Evolutionary conservation across 352 stramenopile species (phyloP), one percentile per base, ranked within the genome.

Genomic region (Pythium rishiriense): DNA sequence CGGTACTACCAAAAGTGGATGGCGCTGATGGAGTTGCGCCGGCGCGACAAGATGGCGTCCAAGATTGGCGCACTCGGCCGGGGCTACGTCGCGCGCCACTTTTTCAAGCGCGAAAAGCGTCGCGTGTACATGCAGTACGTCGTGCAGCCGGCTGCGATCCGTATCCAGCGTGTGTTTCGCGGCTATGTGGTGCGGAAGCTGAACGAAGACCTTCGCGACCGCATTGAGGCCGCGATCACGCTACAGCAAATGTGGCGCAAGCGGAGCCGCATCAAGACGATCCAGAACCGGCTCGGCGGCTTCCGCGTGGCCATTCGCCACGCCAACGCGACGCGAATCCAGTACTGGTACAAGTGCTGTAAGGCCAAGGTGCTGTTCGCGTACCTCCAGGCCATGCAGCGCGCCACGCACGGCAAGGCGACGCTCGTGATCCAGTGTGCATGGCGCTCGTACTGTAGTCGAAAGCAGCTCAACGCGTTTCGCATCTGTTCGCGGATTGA

Each of bases 241-340:
- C 55, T 92, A 15, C 83, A 94, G 72, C 78, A 88, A 68, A 89
- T 89, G 76, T 90, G 81, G 79, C 74, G 75, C 37, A 77, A 74
- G 21, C 60, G 50, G 1, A 47, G 46, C 29, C 67, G 61, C 28
- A 69, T 73, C 56, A 48, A 62, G 19, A 66, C 56, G 62, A 62
- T 87, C 67, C 25, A 76, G 63, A 14, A 59, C 83, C 68, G 73
- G 73, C 33, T 90, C 0, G 39, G 49, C 7, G 74, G 76, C 1
- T 90, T 88, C 51, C 77, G 79, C 4, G 26, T 56, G 0, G 48
- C 70, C 24, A 69, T 90, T 53, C 79, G 76, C 15, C 25, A 85
- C 3, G 60, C 72, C 4, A 81, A 69, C 7, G 67, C 67, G 8
- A 64, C 58, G 5, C 74, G 60, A 37, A 80, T 94, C 47, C 85